Evolutionary conservation across 1,284 basidiomycete genomes (phyloP).

Genomic region (Phellinidium pouzarii): DNA sequence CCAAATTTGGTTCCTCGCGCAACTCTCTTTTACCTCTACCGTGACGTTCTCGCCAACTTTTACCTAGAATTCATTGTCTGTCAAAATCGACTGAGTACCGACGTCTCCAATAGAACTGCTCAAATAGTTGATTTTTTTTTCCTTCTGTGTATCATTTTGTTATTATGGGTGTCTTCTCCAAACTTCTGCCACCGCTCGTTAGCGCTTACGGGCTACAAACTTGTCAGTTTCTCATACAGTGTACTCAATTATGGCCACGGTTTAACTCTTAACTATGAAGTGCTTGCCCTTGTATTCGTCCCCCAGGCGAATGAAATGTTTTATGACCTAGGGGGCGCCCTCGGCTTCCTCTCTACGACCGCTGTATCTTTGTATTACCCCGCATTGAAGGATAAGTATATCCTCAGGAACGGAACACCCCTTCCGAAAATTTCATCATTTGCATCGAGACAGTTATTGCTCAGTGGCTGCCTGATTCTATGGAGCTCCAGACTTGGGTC

Average conservation of each 20-base stretch:
- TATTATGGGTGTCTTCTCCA: conserved; percentile 34
- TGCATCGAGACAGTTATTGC: conserved; percentile 53
- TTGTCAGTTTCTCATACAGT: conserved; percentile 23
- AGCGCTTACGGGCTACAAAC: conserved; percentile 36
- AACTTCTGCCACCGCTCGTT: conserved; percentile 30
- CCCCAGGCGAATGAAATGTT: conserved; percentile 51
- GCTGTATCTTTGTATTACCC: conserved; percentile 60
- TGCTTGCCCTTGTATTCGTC: conserved; percentile 47
- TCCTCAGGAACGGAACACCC: conserved; percentile 31
- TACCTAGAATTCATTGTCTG: too few species aligned
- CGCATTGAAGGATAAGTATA: conserved; percentile 40
- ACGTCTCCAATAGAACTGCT: not conserved
- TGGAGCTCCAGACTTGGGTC: conserved; percentile 61
- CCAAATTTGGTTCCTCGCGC: too few species aligned
- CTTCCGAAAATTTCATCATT: conserved; percentile 45
- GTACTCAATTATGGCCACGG: not conserved
- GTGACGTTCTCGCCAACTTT: too few species aligned
- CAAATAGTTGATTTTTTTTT: not conserved
- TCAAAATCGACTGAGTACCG: too few species aligned
- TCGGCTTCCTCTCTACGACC: conserved; percentile 64
- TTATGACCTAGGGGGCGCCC: conserved; percentile 53
- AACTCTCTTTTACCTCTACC: too few species aligned
- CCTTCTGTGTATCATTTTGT: too few species aligned
- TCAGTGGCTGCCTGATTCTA: conserved; percentile 45
- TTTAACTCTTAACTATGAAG: conserved; percentile 24